Evolutionary conservation across 2,329 filamentous ascomycete genomes (phyloP).

Genomic region (Xylariaceae sp.): DNA sequence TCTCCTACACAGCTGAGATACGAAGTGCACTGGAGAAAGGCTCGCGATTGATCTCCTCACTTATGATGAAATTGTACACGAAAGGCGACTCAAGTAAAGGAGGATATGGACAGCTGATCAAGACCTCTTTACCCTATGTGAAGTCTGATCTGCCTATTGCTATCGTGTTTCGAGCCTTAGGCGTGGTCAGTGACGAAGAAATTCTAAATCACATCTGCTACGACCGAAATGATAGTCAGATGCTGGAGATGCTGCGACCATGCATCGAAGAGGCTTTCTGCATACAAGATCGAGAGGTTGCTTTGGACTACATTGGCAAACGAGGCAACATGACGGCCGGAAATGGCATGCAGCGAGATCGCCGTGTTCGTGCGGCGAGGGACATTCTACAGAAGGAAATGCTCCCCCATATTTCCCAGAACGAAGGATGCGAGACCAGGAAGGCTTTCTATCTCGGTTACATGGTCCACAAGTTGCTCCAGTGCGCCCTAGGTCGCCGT

Average conservation of each 20-base stretch:
- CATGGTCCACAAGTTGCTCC: constrained; percentile 94
- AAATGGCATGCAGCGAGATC: constrained; percentile 73
- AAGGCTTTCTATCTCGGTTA: constrained; percentile 99
- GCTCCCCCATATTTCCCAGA: constrained; percentile 92
- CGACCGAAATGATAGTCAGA: constrained; percentile 89
- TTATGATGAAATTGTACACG: constrained; percentile 84
- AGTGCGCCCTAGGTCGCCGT: constrained; percentile 86
- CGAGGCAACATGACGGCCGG: constrained; percentile 63
- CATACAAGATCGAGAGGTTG: constrained; percentile 91
- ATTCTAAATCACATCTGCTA: constrained; percentile 98
- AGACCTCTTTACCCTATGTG: constrained; percentile 88
- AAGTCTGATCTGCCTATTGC: constrained; percentile 91
- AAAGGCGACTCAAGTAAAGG: constrained; percentile 79
- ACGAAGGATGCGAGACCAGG: constrained; percentile 86
- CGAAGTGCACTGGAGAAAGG: constrained; percentile 95
- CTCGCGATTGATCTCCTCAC: constrained; percentile 86
- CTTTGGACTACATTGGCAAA: constrained; percentile 92
- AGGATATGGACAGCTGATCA: constrained; percentile 81
- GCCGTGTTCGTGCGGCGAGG: constrained; percentile 85
- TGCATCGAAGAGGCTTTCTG: constrained; percentile 97
- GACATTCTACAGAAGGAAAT: constrained; percentile 98
- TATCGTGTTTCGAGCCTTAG: constrained; percentile 91
- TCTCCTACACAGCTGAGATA: constrained; percentile 92
- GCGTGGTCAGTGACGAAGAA: constrained; percentile 95
- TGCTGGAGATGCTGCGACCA: constrained; percentile 95